These are phyloP conservation scores for Euphrasia confusa DNA, from an alignment of 257 asterid species.

Conservation along the genomic window DNA sequence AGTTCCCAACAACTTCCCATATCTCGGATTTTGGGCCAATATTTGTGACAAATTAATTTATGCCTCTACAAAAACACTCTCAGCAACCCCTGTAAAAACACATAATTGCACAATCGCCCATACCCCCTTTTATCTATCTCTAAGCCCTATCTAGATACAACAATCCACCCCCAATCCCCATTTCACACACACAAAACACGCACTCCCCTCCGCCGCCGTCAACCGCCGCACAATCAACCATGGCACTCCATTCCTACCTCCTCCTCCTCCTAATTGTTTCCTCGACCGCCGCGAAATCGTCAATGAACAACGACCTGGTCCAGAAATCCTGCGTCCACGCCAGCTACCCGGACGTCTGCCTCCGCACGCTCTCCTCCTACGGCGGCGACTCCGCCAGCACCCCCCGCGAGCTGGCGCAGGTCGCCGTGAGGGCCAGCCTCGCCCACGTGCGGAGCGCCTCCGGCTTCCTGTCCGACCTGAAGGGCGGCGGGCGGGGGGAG, in stretches of 20 bases:
- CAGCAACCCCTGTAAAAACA: too few species aligned
- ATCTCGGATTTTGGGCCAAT: too few species aligned
- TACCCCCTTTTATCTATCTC: too few species aligned
- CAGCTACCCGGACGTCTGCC: constrained; percentile 77
- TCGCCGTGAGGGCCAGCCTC: constrained; percentile 68
- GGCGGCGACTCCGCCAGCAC: constrained; percentile 49
- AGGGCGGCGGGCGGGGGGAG: constrained; percentile 39
- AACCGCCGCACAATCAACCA: too few species aligned
- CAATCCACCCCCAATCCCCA: too few species aligned
- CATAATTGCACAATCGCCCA: too few species aligned
- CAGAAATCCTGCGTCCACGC: constrained; percentile 75
- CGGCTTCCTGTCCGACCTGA: constrained; percentile 36
- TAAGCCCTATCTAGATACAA: too few species aligned
- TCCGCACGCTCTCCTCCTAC: constrained; percentile 70
- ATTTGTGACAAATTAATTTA: too few species aligned
- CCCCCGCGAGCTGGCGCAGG: constrained; percentile 66
- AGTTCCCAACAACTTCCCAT: too few species aligned
- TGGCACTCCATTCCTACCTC: constrained; percentile 10
- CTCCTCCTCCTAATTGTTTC: constrained; percentile 25
- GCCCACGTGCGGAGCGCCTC: constrained; percentile 41
- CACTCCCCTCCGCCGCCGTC: too few species aligned
- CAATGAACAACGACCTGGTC: constrained; percentile 41
- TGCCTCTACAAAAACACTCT: too few species aligned
- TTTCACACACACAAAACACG: too few species aligned
- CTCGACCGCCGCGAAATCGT: constrained; percentile 18